phyloP scores from a whole-genome alignment of 768 basidiomycete genomes.

The Tubosaeta sp. region DNA sequence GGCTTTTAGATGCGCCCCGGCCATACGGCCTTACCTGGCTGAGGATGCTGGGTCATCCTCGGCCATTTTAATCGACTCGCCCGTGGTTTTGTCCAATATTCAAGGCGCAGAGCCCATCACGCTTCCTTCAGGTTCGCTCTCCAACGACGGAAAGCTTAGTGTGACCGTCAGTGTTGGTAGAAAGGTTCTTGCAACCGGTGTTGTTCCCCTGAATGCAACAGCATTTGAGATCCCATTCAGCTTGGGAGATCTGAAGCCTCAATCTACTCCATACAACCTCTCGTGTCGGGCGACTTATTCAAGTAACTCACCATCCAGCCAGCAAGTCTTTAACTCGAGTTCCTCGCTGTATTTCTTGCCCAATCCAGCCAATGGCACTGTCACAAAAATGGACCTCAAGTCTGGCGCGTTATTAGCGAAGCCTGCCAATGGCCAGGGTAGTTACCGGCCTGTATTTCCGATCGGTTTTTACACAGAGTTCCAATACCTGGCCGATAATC shows the following conservation, averaged over 20 bases:
- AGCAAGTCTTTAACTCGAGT: constrained; percentile 40
- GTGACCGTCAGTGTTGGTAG: constrained; percentile 46
- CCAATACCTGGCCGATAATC: constrained; percentile 20
- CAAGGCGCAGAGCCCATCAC: constrained; percentile 41
- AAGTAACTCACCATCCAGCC: constrained; percentile 20
- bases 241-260: constrained; percentile 42
- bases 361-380: constrained; percentile 41
- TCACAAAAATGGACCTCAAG: constrained; percentile 57
- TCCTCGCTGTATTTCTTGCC: constrained; percentile 48
- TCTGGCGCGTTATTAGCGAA: constrained; percentile 52
- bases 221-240: constrained; percentile 47
- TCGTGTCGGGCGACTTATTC: constrained; percentile 27
- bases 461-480: constrained; percentile 44
- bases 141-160: constrained; percentile 28
- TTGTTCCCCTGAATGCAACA: constrained; percentile 48
- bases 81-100: constrained; percentile 43
- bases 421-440: constrained; percentile 44
- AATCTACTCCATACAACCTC: constrained; percentile 26
- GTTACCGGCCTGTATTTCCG: constrained; percentile 47
- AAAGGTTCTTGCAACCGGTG: constrained; percentile 39
- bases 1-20: constrained; percentile 54
- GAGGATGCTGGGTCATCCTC: constrained; percentile 43
- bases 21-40: constrained; percentile 54
- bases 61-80: constrained; percentile 50
- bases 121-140: constrained; percentile 26